Base-by-base conservation (phyloP, 2,329 filamentous ascomycete genomes). In the Xenoacremonium recifei region DNA sequence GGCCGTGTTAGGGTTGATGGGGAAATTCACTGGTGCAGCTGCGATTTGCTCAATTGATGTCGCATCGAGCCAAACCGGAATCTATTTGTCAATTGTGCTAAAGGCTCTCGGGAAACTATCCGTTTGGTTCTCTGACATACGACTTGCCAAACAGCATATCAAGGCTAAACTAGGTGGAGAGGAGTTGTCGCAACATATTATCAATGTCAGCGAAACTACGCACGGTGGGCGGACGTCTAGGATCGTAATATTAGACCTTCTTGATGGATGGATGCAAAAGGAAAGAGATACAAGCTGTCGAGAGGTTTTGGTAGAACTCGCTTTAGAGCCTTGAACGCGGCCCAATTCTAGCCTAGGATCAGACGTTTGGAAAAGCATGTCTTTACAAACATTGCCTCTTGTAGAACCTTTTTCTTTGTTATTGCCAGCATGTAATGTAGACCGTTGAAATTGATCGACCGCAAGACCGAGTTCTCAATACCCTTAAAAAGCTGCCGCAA, bases 1-100 rank as follows among this genome's bases (percentile, higher is more conserved):
- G 9, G 17, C 35, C n/a, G 35, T 15, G 16, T 17, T 37, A 12
- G 35, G 35, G 2, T 20, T 37, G 35, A 15, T 37, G 12, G 23
- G 16, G 12, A 37, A 37, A 19, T 27, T 37, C 15, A 37, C 35
- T 2, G 35, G 35, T n/a, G 35, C 23, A 15, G 35, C 35, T 30
- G 35, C 35, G n/a, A 9, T 37, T 20, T 37, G 23, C n/a, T 30
- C 23, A 5, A 25, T 13, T 1, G 23, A 37, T 29, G n/a, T 37
- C 12, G 21, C 17, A 11, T 27, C 19, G 3, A 25, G 3, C 17
- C 15, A 13, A 30, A 23, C 6, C 4, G 23, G 19, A 20, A 30
- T 37, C 17, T 27, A 25, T 5, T 9, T 29, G 4, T 9, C 9
- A 13, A 27, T 13, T 27, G 9, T 13, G 9, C 13, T 27, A 27